Evolutionary conservation across 169 alveolate species (phyloP).

Genomic region (Condylostoma magnum): DNA sequence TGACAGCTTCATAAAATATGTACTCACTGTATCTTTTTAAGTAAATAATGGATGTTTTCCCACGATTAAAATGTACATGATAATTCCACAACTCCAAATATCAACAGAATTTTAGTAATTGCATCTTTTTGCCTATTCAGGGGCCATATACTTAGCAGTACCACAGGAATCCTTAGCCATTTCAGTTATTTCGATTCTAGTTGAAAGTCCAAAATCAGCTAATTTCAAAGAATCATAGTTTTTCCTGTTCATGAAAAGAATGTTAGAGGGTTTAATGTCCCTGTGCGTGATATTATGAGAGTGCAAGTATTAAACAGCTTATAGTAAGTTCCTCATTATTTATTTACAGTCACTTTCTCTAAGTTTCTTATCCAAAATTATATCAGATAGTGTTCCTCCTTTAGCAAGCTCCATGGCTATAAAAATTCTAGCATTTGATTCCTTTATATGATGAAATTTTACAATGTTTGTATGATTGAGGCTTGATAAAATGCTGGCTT

Average conservation of each 20-base stretch:
- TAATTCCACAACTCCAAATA: conserved; percentile 55
- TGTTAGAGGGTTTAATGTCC: conserved; percentile 51
- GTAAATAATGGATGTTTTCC: conserved; percentile 43
- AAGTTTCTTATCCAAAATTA: too few species aligned
- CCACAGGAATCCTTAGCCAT: conserved; percentile 35
- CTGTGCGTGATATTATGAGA: conserved; percentile 38
- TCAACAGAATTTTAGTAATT: conserved; percentile 41
- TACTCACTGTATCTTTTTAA: not conserved
- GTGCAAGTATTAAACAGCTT: conserved; percentile 40
- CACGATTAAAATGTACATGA: conserved; percentile 34
- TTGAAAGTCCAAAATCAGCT: conserved; percentile 50
- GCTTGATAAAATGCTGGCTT: conserved; percentile 3
- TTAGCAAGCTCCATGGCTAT: conserved; percentile 56
- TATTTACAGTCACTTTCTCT: too few species aligned
- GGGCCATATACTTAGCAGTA: conserved; percentile 56
- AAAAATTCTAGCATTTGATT: conserved; percentile 15
- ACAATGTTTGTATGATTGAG: conserved; percentile 26
- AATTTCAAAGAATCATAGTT: conserved; percentile 22
- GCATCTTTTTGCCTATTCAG: conserved; percentile 38
- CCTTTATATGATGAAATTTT: conserved; percentile 9
- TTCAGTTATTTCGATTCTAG: conserved; percentile 5
- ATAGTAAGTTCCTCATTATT: conserved; percentile 20
- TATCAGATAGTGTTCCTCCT: conserved; percentile 66
- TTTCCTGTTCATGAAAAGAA: conserved; percentile 20
- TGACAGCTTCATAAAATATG: conserved; percentile 21